These are phyloP conservation scores for Fennellomyces sp. DNA, from an alignment of 371 early-diverging fungal species.

Conservation along the genomic window DNA sequence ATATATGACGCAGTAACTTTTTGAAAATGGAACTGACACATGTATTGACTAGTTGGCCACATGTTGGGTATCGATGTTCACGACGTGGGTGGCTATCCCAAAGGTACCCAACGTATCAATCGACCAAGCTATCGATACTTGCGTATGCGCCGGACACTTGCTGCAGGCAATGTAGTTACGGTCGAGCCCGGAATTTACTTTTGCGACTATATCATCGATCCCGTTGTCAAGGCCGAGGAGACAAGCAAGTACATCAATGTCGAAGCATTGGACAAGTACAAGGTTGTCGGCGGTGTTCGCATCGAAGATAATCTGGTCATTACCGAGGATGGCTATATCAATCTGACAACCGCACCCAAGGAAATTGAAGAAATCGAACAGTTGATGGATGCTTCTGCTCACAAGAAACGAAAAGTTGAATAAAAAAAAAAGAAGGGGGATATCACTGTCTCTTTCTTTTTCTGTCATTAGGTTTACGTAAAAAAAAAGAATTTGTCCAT, in stretches of 20 bases:
- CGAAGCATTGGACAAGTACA: slow-evolving; percentile 70
- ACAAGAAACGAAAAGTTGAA: slow-evolving; percentile 7
- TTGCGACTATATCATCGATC: slow-evolving; percentile 61
- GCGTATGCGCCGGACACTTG: slow-evolving; percentile 83
- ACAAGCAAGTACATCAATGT: slow-evolving; percentile 71
- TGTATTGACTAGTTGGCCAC: slow-evolving; percentile 47
- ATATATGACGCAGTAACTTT: background rate
- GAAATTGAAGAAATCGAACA: slow-evolving; percentile 76
- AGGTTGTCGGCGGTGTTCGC: slow-evolving; percentile 88
- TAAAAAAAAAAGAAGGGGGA: no score
- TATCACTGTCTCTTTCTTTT: no score
- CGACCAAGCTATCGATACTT: slow-evolving; percentile 85
- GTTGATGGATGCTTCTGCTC: slow-evolving; percentile 16
- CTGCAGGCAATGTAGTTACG: slow-evolving; percentile 86
- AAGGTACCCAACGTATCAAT: slow-evolving; percentile 75
- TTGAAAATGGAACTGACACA: background rate
- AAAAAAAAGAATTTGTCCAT: background rate
- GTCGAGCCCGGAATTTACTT: slow-evolving; percentile 92
- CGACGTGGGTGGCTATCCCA: slow-evolving; percentile 90
- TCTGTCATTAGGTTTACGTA: background rate
- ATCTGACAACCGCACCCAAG: slow-evolving; percentile 79
- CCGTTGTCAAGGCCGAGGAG: slow-evolving; percentile 56
- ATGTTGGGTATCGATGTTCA: slow-evolving; percentile 85
- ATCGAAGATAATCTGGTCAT: slow-evolving; percentile 91
- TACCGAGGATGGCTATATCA: slow-evolving; percentile 68